Conservation (phyloP, 345 rosid species). For the Eucalyptus dawsonii region DNA sequence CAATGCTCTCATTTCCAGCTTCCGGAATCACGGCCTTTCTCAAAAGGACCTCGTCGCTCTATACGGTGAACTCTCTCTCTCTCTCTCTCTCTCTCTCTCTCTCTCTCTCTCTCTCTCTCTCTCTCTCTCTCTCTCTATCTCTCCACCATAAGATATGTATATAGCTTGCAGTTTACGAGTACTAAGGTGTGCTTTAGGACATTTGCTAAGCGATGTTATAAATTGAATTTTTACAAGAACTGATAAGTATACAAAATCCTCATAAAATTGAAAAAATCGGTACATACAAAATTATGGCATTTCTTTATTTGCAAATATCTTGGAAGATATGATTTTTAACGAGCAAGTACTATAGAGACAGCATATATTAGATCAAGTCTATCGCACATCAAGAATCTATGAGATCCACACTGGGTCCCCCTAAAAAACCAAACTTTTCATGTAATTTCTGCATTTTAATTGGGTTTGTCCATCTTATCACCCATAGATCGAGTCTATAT, state of each 20-base stretch:
- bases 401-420: not conserved
- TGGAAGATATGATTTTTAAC: not conserved
- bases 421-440: not conserved
- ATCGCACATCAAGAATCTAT: not conserved
- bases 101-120: not conserved
- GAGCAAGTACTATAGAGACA: not conserved
- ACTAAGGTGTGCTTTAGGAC: not conserved
- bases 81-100: no score
- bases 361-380: not conserved
- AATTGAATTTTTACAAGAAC: no score
- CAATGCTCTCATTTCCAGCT: constrained; percentile 39
- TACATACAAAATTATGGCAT: not conserved
- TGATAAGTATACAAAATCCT: not conserved
- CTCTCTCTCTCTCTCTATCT: no score
- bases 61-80: constrained; percentile 48
- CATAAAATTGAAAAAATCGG: not conserved
- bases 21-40: constrained; percentile 59
- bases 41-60: constrained; percentile 72
- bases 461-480: not conserved
- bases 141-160: not conserved
- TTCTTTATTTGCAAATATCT: not conserved
- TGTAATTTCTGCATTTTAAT: not conserved
- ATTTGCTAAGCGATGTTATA: not conserved
- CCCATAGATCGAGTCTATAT: not conserved
- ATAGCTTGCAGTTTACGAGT: not conserved